Evolutionary conservation across 2,329 filamentous ascomycete species (phyloP).

Genomic region (Penicillium hesseltinei): DNA sequence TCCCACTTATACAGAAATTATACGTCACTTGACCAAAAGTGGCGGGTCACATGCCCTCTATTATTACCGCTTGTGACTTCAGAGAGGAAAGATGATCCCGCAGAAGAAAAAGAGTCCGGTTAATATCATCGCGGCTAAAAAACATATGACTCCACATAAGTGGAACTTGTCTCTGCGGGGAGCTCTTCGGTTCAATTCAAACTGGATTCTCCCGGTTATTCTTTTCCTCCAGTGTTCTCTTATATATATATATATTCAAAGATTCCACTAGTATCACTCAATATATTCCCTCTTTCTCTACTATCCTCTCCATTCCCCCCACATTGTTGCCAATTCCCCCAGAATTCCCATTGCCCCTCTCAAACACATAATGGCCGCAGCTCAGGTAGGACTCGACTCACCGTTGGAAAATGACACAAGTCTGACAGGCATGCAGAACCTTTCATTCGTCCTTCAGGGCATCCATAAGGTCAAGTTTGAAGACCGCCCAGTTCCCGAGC

Average conservation of each 20-base stretch:
- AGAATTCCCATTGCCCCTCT: neutral
- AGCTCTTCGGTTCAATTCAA: slow-evolving; percentile 23
- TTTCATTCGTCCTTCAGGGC: slow-evolving; percentile 80
- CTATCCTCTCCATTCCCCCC: neutral
- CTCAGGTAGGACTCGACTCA: slow-evolving; percentile 18
- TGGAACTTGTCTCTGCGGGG: slow-evolving; percentile 11
- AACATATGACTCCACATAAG: neutral
- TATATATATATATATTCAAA: neutral
- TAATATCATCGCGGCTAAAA: slow-evolving; percentile 13
- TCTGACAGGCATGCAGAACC: slow-evolving; percentile 56
- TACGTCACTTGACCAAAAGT: neutral
- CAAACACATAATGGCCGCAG: slow-evolving; percentile 12
- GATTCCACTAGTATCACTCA: neutral
- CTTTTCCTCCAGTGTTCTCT: neutral
- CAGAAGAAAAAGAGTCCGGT: neutral
- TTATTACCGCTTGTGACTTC: neutral
- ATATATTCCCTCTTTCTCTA: neutral
- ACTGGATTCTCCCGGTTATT: slow-evolving; percentile 16
- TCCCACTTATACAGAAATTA: neutral
- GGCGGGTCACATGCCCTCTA: neutral
- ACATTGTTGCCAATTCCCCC: slow-evolving; percentile 4
- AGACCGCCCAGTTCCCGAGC: slow-evolving; percentile 69
- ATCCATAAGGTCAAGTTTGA: slow-evolving; percentile 70
- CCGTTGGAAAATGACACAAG: neutral
- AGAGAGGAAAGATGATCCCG: neutral